Base-by-base conservation (phyloP, 2,329 filamentous ascomycete species). In the Aspergillus sp. region DNA sequence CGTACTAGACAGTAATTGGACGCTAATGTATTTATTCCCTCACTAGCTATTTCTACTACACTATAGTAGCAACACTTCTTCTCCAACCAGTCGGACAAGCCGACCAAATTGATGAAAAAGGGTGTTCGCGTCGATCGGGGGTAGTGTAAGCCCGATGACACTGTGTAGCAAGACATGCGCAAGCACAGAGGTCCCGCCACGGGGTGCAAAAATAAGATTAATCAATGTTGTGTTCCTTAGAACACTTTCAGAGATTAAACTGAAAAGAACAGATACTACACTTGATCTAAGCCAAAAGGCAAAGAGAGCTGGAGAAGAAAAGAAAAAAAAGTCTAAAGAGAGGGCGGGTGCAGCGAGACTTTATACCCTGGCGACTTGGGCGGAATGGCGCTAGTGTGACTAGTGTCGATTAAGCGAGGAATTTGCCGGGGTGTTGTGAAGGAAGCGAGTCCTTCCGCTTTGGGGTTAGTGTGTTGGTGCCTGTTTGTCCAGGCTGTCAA, bases 211-310 rank as follows among this genome's bases (percentile, higher is more conserved):
- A 90, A 93, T 91, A 84, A 83, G 88, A 87, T 86, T 91, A 92
- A 93, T 91, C 88, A 87, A 82, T 82, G 84, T 84, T 86, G 82
- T 82, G 81, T 82, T 82, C 86, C 83, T 81, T 90, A 85, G 87
- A 83, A 82, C 82, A 84, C 85, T 92, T 91, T 89, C 89, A 92
- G 90, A 89, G 88, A 92, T 92, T 92, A 93, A 92, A 92, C 90
- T 93, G 88, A 91, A 90, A 92, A 92, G 90, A 92, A 92, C 89
- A 91, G 89, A 91, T 91, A 91, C 89, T 92, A 91, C 89, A 91
- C 89, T 91, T 91, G 89, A 92, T 91, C 89, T 91, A 90, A 90
- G 87, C 87, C 79, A 78, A 82, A 83, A 80, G 79, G 81, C 77
- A 79, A 79, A 78, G 76, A 79, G 78, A 81, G 79, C 79, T 80